Evolutionary conservation across 768 basidiomycete genomes (phyloP), one percentile per base, ranked within the genome.

Genomic region (Boletus pseudopeckii): DNA sequence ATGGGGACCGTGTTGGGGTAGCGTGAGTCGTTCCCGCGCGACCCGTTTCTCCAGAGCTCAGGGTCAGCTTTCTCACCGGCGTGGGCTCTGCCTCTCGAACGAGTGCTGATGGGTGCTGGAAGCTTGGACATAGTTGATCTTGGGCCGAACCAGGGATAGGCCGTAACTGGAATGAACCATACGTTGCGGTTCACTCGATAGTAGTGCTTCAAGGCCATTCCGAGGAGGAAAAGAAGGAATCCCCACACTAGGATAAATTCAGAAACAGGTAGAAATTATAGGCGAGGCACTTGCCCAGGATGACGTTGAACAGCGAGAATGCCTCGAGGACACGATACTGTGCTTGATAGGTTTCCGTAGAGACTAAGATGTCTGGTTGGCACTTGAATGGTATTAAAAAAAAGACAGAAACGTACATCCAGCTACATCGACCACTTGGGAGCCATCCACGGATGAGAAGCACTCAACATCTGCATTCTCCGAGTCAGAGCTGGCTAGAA

Each of bases 261-360:
- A 62, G 45, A 51, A 45, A 32, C 24, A 22, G 13, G 45, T 33
- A 45, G 45, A 44, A 28, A 17, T 5, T 9, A 24, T 11, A 26
- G 9, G 20, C 11, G 33, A 32, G 20, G 22, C 7, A 75, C 85
- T 54, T 69, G 86, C 90, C 73, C 5, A 92, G 77, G 40, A 78
- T 76, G 46, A 86, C 82, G 62, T 91, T 92, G 69, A 92, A 82
- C 51, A 92, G 71, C 7, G 90, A 82, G 71, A 92, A 92, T 17
- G 85, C 81, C 69, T 84, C 88, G 54, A 92, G 75, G 18, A 91
- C 90, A 28, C 85, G 83, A 67, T 91, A 92, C 75, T 91, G 90
- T n/a, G 90, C 89, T 59, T 90, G 90, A 68, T 86, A 92, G 55
- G 88, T 88, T 62, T 90, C 86, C 22, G 89, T 91, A 52, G 88